Base-by-base conservation (phyloP, 2,329 filamentous ascomycete genomes). In the Aspergillus jensenii region DNA sequence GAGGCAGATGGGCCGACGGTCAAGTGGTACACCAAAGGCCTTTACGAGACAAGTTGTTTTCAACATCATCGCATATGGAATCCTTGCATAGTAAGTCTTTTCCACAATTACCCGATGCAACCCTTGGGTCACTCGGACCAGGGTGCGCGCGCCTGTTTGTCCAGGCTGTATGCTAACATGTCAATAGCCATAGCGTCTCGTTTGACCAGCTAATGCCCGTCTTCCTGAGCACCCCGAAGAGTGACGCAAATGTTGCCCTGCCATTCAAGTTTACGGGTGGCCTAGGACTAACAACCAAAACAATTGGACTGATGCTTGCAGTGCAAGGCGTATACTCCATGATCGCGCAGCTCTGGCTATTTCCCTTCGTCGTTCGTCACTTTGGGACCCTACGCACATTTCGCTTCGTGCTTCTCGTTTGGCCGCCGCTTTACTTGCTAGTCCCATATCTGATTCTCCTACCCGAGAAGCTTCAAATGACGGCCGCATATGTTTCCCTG, bases 151-250 rank as follows among this genome's bases (percentile, higher is more conserved):
- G 27, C 27, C 27, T 31, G 27, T 31, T 31, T 31, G 27, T 31
- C 27, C 27, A 31, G 27, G 23, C 17, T 46, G 48, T 35, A 65
- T 81, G 59, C 65, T 65, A 51, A 67, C 69, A 71, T 68, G 48
- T 45, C 33, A 61, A 41, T 68, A 96, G 93, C 78, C 93, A 98
- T 78, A 97, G 93, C 12, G 97, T 99, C 76, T 96, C 93, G 0
- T 95, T 96, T 67, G 95, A 99, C 75, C 90, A 96, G 70, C 84
- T 98, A 49, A 87, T 98, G 66, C 93, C 95, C 0, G 90, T 97
- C 2, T 91, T 99, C 66, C 85, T 99, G 70, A 93, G 90, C 74
- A 90, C 90, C 45, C 72, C 82, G 68, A 71, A 82, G 69, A 75
- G 84, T 70, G 62, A 80, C 27, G 72, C 75, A 15, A 66, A 76